Conservation (phyloP, 768 basidiomycete genomes). For the Amanita fuliginea region DNA sequence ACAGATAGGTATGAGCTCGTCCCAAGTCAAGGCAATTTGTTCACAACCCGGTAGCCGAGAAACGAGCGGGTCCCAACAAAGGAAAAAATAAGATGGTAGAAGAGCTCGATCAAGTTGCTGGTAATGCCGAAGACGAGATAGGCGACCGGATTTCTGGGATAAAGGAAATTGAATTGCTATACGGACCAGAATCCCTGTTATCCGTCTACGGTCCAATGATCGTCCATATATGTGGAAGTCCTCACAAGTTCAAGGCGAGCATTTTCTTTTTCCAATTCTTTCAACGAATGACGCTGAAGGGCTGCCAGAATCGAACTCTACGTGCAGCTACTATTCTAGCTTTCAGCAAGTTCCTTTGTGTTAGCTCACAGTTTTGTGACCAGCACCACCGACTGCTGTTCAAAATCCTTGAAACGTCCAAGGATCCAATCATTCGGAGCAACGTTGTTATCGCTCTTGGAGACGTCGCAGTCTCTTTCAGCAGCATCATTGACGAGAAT, state of each 20-base stretch:
- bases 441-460: slow-evolving; percentile 98
- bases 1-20: slow-evolving; percentile 46
- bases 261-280: background rate
- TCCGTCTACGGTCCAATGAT: slow-evolving; percentile 85
- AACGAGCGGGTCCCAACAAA: slow-evolving; percentile 24
- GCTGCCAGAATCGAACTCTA: slow-evolving; percentile 65
- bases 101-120: slow-evolving; percentile 94
- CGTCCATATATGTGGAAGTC: slow-evolving; percentile 82
- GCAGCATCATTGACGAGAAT: slow-evolving; percentile 94
- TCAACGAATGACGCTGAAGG: slow-evolving; percentile 4
- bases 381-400: slow-evolving; percentile 80
- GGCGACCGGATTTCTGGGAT: slow-evolving; percentile 82
- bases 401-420: slow-evolving; percentile 87
- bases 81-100: slow-evolving; percentile 60
- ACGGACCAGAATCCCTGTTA: slow-evolving; percentile 71
- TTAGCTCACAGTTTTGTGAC: slow-evolving; percentile 92
- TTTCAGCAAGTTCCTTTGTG: slow-evolving; percentile 94
- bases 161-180: slow-evolving; percentile 80
- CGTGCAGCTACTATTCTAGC: slow-evolving; percentile 81
- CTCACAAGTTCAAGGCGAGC: slow-evolving; percentile 80
- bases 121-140: slow-evolving; percentile 97
- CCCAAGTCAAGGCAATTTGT: background rate
- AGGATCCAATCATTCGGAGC: slow-evolving; percentile 81
- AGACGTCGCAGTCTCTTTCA: slow-evolving; percentile 97
- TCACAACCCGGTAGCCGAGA: slow-evolving; percentile 37